Base-by-base conservation (phyloP, 352 stramenopile species). In the Globisporangium cystogenes region DNA sequence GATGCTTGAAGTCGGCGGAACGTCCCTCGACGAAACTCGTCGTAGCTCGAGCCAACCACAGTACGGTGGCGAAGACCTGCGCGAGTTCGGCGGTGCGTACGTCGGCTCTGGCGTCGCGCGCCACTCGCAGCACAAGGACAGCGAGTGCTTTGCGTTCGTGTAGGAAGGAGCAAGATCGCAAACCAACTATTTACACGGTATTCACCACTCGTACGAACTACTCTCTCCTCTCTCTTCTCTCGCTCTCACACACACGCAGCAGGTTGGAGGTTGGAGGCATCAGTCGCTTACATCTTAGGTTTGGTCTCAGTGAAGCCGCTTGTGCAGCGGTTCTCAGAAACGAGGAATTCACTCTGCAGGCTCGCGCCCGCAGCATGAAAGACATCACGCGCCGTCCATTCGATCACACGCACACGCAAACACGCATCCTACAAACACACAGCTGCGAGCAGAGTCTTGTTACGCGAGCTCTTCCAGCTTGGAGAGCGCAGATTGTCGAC, bases 301-400 rank as follows among this genome's bases (percentile, higher is more conserved):
- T 87, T 92, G 70, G 82, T 90, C 82, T 90, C 82, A 92, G 69
- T 74, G 78, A 90, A 79, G 71, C 70, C 78, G 68, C 81, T 91
- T 91, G 67, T 82, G 62, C 82, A 92, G 82, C 78, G 82, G 71
- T 84, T 72, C 67, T 92, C 82, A 92, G 82, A 90, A 92, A 90
- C 82, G 82, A 92, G 82, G 82, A 92, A 92, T 92, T 92, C 81
- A 92, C 81, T 92, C 75, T 86, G 74, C 49, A 52, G 42, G 41
- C 49, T 57, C 48, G 59, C 37, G 57, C 36, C 43, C 42, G 33
- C 75, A 86, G 68, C 50, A 76, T 89, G 78, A 91, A 91, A 88
- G 67, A 87, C 78, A 91, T 91, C 81, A 91, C 67, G 54, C 57
- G 60, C 72, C 51, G 49, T 67, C 73, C 59, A 48, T 15, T 39